Evolutionary conservation across 129 eudicot species (phyloP).

Genomic region (Tanacetum coccineum): DNA sequence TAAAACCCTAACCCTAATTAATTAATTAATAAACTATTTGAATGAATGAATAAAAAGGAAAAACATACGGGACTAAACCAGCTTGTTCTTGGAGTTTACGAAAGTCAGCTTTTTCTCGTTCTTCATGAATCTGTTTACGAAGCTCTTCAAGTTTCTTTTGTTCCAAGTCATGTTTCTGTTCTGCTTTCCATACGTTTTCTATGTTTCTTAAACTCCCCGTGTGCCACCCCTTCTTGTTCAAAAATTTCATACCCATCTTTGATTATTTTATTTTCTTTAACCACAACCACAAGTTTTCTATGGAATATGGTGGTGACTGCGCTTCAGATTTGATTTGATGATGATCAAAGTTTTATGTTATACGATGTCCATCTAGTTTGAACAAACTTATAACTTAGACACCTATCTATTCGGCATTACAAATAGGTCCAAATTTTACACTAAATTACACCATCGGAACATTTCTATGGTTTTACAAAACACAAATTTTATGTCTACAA

Average conservation of each 20-base stretch:
- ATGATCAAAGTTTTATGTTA: no score
- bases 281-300: no score
- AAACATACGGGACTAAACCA: constrained; percentile 69
- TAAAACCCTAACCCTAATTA: constrained; percentile 24
- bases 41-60: constrained; percentile 1
- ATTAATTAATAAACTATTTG: background rate
- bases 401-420: no score
- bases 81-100: constrained; percentile 93
- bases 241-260: constrained; percentile 80
- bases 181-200: constrained; percentile 99
- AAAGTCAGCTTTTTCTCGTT: constrained; percentile 74
- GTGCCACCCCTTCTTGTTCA: constrained; percentile 99
- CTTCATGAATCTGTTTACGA: constrained; percentile 86
- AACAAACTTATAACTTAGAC: no score
- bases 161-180: constrained; percentile 93
- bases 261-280: background rate
- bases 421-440: no score
- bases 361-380: no score
- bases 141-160: constrained; percentile 86
- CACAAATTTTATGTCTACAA: no score
- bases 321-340: no score
- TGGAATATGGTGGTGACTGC: no score
- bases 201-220: constrained; percentile 89
- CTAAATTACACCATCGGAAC: no score
- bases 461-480: no score